Percentiles rank a stretch among this genome's conserved stretches.
Conservation (phyloP, 306 rosid species). For the Canavalia gladiata region DNA sequence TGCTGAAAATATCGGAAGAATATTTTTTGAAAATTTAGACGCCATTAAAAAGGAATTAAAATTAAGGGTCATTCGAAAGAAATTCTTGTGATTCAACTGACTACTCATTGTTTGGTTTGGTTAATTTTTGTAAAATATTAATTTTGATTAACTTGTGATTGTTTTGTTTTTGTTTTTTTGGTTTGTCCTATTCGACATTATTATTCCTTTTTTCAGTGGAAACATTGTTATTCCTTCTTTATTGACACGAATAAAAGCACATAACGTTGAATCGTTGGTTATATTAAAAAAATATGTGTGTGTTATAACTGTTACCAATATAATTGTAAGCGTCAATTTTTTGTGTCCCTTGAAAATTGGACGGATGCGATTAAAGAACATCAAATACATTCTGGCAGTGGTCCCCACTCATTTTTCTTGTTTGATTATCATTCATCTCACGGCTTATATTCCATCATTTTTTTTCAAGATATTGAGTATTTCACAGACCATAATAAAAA, state of each 20-base stretch:
- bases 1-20: neutral
- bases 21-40: neutral
- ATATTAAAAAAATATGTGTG: constrained; percentile 9
- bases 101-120: neutral
- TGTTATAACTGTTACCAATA: neutral
- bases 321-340: constrained; percentile 5
- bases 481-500: neutral
- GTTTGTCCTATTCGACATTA: constrained; percentile 13
- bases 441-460: constrained; percentile 21
- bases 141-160: neutral
- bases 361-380: constrained; percentile 10
- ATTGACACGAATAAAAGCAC: constrained; percentile 23
- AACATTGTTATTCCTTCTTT: constrained; percentile 27
- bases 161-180: constrained; percentile 1
- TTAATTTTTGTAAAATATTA: neutral
- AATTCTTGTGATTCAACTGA: neutral
- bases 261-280: neutral
- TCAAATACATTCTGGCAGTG: constrained; percentile 43
- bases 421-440: constrained; percentile 6
- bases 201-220: constrained; percentile 34
- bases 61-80: neutral
- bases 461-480: constrained; percentile 40
- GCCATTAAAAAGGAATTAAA: neutral
- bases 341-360: neutral
- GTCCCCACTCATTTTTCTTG: constrained; percentile 30